These are phyloP conservation scores for Arthrobotrys conoides DNA, from an alignment of 2,329 filamentous ascomycete species.

Conservation along the genomic window DNA sequence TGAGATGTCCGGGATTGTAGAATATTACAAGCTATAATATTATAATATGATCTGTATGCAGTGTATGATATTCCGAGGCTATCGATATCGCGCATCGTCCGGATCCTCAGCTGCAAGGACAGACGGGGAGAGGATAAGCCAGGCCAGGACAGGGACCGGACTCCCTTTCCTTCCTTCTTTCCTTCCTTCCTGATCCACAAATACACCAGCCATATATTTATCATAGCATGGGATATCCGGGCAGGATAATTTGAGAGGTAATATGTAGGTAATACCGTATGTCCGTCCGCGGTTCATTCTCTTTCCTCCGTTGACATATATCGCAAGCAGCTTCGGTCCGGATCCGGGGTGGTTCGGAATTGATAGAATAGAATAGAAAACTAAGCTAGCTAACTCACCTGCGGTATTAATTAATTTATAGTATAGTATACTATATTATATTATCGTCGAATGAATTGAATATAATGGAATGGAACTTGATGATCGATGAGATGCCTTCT, in stretches of 20 bases:
- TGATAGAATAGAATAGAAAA: neutral
- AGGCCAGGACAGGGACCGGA: too few relatives aligned
- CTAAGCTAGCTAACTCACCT: neutral
- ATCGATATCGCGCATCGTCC: constrained; percentile 9
- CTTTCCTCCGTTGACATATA: neutral
- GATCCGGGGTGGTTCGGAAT: neutral
- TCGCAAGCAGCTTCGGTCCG: neutral
- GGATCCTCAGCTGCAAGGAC: too few relatives aligned
- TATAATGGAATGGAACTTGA: neutral
- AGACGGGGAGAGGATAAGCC: neutral
- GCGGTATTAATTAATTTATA: neutral
- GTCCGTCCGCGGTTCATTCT: neutral
- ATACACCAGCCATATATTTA: too few relatives aligned
- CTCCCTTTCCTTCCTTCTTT: neutral
- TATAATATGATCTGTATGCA: neutral
- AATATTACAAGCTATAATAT: too few relatives aligned
- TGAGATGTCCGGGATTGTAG: neutral
- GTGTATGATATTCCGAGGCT: constrained; percentile 16
- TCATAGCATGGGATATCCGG: too few relatives aligned
- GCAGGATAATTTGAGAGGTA: too few relatives aligned
- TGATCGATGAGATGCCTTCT: neutral
- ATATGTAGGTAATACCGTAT: too few relatives aligned
- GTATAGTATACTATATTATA: neutral
- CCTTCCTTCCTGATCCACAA: neutral
- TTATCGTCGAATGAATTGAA: neutral